Percentiles rank a stretch among this genome's conserved stretches.
Conservation (phyloP, 2,329 filamentous ascomycete genomes). For the Didymella arachidicola region DNA sequence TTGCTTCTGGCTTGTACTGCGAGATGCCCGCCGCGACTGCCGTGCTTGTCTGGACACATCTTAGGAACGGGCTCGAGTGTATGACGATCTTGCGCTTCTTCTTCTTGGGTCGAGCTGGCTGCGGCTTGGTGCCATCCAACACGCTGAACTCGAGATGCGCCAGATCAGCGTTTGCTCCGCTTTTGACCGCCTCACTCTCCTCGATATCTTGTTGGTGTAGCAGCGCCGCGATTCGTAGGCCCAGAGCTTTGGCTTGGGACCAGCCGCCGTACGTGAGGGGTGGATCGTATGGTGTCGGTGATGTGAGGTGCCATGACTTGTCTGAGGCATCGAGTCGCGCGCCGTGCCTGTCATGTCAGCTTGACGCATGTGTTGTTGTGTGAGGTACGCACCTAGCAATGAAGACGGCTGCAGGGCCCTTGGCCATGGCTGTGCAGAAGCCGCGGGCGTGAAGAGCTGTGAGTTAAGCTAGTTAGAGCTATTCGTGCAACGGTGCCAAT, state of each 20-base stretch:
- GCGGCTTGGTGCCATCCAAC: constrained; percentile 26
- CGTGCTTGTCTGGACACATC: constrained; percentile 91
- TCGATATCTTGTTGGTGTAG: constrained; percentile 60
- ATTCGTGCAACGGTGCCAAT: constrained; percentile 5
- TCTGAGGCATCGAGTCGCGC: constrained; percentile 93
- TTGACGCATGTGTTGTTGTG: constrained; percentile 9
- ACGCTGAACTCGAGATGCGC: constrained; percentile 34
- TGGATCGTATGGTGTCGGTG: constrained; percentile 92
- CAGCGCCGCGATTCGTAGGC: constrained; percentile 81
- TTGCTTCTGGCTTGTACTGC: constrained; percentile 61
- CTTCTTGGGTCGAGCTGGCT: constrained; percentile 57
- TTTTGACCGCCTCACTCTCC: constrained; percentile 50
- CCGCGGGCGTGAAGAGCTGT: constrained; percentile 13
- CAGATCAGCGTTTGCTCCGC: constrained; percentile 27
- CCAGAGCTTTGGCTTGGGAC: constrained; percentile 83
- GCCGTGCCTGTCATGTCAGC: constrained; percentile 71
- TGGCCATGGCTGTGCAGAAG: constrained; percentile 48
- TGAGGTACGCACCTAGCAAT: constrained; percentile 55
- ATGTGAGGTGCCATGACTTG: constrained; percentile 92
- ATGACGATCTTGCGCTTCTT: constrained; percentile 80
- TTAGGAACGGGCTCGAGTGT: constrained; percentile 91
- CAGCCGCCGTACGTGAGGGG: constrained; percentile 95
- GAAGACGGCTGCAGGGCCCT: constrained; percentile 58
- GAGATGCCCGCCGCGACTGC: constrained; percentile 86
- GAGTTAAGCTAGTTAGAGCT: constrained; percentile 19